Evolutionary conservation across 331 rosid genomes (phyloP).

Genomic region (Malus hybrid): DNA sequence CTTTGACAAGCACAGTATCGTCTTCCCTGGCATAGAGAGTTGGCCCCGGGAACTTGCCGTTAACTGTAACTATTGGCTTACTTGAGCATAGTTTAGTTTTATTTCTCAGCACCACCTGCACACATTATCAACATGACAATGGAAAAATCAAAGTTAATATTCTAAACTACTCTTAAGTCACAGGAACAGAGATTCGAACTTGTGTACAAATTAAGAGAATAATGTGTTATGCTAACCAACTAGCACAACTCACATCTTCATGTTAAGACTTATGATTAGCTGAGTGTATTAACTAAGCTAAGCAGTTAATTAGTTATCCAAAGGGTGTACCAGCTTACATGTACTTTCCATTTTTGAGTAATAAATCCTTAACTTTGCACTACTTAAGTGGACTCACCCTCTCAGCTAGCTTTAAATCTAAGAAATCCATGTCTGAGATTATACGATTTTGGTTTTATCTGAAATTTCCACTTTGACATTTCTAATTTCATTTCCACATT

Average conservation of each 20-base stretch:
- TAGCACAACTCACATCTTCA: too few relatives aligned
- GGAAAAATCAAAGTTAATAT: background rate
- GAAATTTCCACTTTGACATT: too few relatives aligned
- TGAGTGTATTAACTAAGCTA: background rate
- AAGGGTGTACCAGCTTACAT: constrained; percentile 17
- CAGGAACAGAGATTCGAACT: too few relatives aligned
- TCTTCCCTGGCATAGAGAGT: constrained; percentile 85
- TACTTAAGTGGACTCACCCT: background rate
- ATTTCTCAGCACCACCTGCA: constrained; percentile 62
- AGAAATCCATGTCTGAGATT: background rate
- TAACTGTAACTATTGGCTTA: constrained; percentile 64
- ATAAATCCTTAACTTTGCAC: background rate
- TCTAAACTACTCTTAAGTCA: background rate
- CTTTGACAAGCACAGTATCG: constrained; percentile 68
- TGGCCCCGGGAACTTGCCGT: constrained; percentile 90
- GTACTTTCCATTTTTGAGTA: background rate
- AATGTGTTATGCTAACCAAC: too few relatives aligned
- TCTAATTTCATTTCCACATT: too few relatives aligned
- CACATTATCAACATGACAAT: constrained; percentile 9
- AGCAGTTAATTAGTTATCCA: background rate
- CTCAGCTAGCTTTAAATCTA: background rate
- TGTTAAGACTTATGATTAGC: background rate
- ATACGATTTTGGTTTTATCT: background rate
- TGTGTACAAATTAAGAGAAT: too few relatives aligned
- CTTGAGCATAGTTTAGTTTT: constrained; percentile 51